Base-by-base conservation (phyloP, 805 yeast species). In the Wickerhamiella lipophila region DNA sequence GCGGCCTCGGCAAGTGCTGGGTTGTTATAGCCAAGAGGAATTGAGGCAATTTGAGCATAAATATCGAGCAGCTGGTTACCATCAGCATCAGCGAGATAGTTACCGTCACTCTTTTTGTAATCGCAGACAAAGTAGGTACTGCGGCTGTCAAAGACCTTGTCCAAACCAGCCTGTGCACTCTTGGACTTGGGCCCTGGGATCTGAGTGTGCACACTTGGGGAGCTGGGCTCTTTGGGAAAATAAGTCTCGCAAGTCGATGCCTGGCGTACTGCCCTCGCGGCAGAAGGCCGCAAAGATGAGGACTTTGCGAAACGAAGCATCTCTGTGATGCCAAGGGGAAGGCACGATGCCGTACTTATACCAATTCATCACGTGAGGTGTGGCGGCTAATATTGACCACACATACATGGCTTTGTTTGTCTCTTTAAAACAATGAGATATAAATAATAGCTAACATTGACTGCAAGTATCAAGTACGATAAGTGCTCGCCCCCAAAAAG, bases 1-100 rank as follows among this genome's bases (percentile, higher is more conserved):
- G 92, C 89, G 46, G 77, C 77, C 66, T 77, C 75, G 47, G 75
- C 69, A 55, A 83, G 70, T 38, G 75, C 80, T 18, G 94, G 94
- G 70, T 83, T 81, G 71, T 84, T 83, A 76, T 83, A 83, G 44
- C 94, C 94, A 52, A 83, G 72, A 15, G 92, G 81, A 56, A 83
- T 83, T 12, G 94, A 83, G 11, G 94, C 84, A 58, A 83, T 82
- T 69, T 83, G 94, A 41, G 85, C 82, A 61, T 83, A 84, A 36
- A 78, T 77, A 63, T 84, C 94, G 58, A 84, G 74, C 60, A 73
- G 69, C 32, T 68, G 61, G 71, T 85, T 84, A 42, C 94, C 94
- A 60, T 84, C 94, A 27, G 73, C 82, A 60, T 84, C 94, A 47
- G 72, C 81, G 43, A 84, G 72, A 68, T 83, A 84, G 75, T 84